Base-by-base conservation (phyloP, 225 moss, liverwort and hornwort species). In the Polytrichum formosum region DNA sequence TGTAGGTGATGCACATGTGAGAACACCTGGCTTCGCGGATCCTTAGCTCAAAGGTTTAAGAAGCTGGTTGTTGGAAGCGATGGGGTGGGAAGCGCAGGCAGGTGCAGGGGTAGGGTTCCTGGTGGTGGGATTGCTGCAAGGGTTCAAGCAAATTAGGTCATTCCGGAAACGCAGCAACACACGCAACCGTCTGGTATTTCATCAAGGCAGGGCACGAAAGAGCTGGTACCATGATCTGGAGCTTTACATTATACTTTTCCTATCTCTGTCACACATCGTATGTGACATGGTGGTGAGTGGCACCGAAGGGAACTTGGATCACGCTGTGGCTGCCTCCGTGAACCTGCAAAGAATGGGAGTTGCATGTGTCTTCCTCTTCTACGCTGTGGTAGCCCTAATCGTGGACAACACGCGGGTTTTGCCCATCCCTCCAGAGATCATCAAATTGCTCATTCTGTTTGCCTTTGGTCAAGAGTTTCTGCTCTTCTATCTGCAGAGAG, bases 401-500 rank as follows among this genome's bases (percentile, higher is more conserved):
- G 85, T 79, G 58, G 92, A 90, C 56, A 82, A 81, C 30, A 91
- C 90, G 29, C 76, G 58, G 9, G 55, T 85, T 59, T 70, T 98
- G 72, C 94, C 97, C 1, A 58, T 94, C 31, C 97, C 97, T 1
- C 71, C 76, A 1, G 90, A 88, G 68, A 80, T 87, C 29, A 73
- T 85, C 0, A 85, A 90, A 17, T 77, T 91, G 69, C 66, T 94
- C 59, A 90, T 90, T 1, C 69, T 90, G 54, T 88, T 88, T 31
- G 90, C 94, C 6, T 98, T 90, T 26, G 81, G 81, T 17, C 88
- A 94, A 63, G 97, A 98, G 73, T 98, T 98, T 55, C 28, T 91
- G 56, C 74, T 98, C 8, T 97, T 92, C 33, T 91, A 88, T 69
- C 74, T 86, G n/a, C 86, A 82, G 46, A 86, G 86, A 25, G 70